These are phyloP conservation scores for Sugiyamaella chiloensis DNA, from an alignment of 805 yeast species.

Conservation along the genomic window DNA sequence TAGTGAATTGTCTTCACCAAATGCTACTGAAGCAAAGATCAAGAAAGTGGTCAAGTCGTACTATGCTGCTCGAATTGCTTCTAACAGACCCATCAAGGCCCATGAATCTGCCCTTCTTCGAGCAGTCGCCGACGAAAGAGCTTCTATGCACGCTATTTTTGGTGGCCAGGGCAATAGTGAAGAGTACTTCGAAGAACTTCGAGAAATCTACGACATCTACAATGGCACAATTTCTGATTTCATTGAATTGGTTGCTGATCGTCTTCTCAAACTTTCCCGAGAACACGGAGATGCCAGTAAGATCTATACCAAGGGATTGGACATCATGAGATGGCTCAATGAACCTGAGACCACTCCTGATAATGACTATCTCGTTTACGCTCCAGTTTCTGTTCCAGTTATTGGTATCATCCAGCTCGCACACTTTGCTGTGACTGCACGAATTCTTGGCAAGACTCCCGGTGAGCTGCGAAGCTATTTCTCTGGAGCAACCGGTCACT, in stretches of 20 bases:
- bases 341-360: constrained; percentile 86
- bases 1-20: constrained; percentile 15
- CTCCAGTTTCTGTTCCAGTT: constrained; percentile 95
- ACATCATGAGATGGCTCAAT: constrained; percentile 82
- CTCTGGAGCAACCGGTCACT: constrained; percentile 43
- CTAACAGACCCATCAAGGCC: constrained; percentile 47
- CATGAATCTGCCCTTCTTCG: constrained; percentile 61
- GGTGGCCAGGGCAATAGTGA: constrained; percentile 99
- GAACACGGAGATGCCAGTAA: constrained; percentile 76
- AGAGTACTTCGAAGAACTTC: constrained; percentile 93
- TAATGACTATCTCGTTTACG: constrained; percentile 79
- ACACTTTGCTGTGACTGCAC: constrained; percentile 86
- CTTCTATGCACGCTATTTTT: constrained; percentile 76
- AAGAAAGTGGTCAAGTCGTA: constrained; percentile 76
- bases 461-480: constrained; percentile 75
- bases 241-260: constrained; percentile 63
- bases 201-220: constrained; percentile 77
- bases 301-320: constrained; percentile 90
- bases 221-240: constrained; percentile 70
- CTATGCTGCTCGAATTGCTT: constrained; percentile 55
- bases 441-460: constrained; percentile 80
- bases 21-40: constrained; percentile 65
- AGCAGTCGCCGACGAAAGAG: constrained; percentile 54
- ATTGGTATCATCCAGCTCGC: constrained; percentile 94
- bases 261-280: constrained; percentile 64